phyloP scores from a whole-genome alignment of 2,329 filamentous ascomycete genomes.

The Paracamarosporium sp. region DNA sequence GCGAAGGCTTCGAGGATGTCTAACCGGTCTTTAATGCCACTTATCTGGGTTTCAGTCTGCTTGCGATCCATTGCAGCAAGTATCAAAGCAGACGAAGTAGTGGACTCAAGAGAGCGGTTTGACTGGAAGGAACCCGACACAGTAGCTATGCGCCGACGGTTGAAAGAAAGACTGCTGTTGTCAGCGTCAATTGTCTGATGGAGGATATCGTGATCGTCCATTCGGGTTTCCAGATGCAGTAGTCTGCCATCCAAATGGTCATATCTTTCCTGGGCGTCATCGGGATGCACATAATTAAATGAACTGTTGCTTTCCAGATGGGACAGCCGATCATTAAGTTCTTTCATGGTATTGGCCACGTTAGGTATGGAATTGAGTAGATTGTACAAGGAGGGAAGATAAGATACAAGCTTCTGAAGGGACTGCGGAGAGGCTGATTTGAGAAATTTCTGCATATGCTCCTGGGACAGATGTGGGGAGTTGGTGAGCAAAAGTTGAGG shows the following conservation, averaged over 20 bases:
- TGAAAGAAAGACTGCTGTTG: conserved; percentile 32
- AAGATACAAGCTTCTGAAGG: conserved; percentile 43
- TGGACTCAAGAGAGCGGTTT: conserved; percentile 44
- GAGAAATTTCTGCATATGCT: conserved; percentile 39
- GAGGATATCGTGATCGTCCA: conserved; percentile 49
- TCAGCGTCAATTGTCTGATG: conserved; percentile 40
- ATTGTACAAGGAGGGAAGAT: conserved; percentile 44
- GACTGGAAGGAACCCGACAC: conserved; percentile 50
- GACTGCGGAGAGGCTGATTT: conserved; percentile 39
- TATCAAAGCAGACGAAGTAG: conserved; percentile 46
- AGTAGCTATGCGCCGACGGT: conserved; percentile 37
- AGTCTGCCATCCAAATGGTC: conserved; percentile 72
- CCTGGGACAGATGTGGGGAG: conserved; percentile 33
- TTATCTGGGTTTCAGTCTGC: conserved; percentile 53
- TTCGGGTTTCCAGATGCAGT: conserved; percentile 69
- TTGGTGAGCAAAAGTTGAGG: conserved; percentile 31
- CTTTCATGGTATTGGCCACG: conserved; percentile 58
- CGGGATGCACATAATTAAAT: conserved; percentile 70
- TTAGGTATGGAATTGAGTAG: conserved; percentile 47
- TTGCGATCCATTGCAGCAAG: conserved; percentile 43
- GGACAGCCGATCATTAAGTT: conserved; percentile 71
- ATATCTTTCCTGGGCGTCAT: conserved; percentile 72
- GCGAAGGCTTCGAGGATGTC: conserved; percentile 63
- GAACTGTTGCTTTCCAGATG: conserved; percentile 73
- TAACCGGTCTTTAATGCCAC: conserved; percentile 56